Evolutionary conservation across 305 asterid genomes (phyloP).

Genomic region (Fraxinus platypoda): DNA sequence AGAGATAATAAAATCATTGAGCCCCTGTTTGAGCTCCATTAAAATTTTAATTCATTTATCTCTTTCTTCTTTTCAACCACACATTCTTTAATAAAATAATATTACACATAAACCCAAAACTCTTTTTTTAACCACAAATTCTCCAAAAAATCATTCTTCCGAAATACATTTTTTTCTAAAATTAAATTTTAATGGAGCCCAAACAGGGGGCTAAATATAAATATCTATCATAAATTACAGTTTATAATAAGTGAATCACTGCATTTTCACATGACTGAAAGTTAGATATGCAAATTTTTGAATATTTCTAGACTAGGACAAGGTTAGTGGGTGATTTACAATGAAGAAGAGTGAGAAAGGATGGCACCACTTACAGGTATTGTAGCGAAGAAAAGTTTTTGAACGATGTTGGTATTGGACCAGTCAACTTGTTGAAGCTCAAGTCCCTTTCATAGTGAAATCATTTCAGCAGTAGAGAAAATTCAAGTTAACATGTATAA

Average conservation of each 20-base stretch:
- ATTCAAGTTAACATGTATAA: not conserved
- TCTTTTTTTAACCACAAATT: not conserved
- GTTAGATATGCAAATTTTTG: not conserved
- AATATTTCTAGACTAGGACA: not conserved
- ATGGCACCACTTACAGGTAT: conserved; percentile 43
- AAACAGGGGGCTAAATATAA: not conserved
- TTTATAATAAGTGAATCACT: not conserved
- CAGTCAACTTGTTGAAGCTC: conserved; percentile 68
- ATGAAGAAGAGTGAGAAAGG: not conserved
- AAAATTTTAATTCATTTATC: not conserved
- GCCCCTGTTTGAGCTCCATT: not conserved
- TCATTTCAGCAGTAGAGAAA: not conserved
- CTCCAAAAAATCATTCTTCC: not conserved
- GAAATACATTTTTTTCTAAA: not conserved
- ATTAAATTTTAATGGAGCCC: not conserved
- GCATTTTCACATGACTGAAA: not conserved
- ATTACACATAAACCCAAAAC: not conserved
- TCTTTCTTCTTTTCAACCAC: not conserved
- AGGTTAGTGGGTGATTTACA: not conserved
- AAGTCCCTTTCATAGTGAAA: conserved; percentile 45
- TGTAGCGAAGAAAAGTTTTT: conserved; percentile 39
- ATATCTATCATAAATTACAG: not conserved
- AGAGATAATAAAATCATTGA: not conserved
- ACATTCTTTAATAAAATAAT: too few relatives aligned
- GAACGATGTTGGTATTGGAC: conserved; percentile 52